Conservation (phyloP, 2,329 filamentous ascomycete genomes). For the Macroventuria anomochaeta region DNA sequence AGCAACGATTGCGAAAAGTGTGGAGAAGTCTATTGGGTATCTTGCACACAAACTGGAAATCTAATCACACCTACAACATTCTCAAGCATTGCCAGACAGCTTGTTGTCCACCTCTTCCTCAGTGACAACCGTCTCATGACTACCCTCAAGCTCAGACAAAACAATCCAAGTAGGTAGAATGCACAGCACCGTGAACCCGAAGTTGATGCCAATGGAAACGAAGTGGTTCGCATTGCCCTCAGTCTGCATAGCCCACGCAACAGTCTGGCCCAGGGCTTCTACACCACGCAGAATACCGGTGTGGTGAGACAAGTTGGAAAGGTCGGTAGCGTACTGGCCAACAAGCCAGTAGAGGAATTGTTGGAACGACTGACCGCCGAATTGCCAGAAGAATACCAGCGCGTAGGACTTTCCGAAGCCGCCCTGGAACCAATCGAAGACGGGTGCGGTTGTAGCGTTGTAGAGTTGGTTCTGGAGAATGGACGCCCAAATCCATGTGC, state of each 20-base stretch:
- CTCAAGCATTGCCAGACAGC: constrained; percentile 3
- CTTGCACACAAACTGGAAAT: background rate
- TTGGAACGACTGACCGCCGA: constrained; percentile 47
- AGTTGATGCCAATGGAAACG: constrained; percentile 46
- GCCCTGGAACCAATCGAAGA: constrained; percentile 45
- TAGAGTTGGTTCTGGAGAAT: constrained; percentile 45
- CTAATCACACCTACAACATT: background rate
- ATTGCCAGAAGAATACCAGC: constrained; percentile 47
- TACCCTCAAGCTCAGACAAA: constrained; percentile 39
- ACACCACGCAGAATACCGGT: constrained; percentile 47
- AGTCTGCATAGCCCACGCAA: constrained; percentile 48
- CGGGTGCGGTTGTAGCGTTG: constrained; percentile 31
- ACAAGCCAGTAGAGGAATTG: constrained; percentile 48
- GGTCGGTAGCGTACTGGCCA: constrained; percentile 45
- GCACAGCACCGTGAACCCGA: constrained; percentile 42
- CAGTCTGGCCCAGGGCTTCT: constrained; percentile 45
- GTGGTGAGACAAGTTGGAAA: constrained; percentile 41
- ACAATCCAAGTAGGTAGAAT: constrained; percentile 45
- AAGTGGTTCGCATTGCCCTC: constrained; percentile 47
- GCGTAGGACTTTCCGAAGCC: constrained; percentile 45
- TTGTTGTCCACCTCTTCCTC: constrained; percentile 26
- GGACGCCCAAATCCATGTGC: constrained; percentile 47
- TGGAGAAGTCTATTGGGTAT: constrained; percentile 15
- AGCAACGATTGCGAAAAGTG: background rate
- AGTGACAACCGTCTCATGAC: constrained; percentile 37